Evolutionary conservation across 768 basidiomycete genomes (phyloP), one percentile per base, ranked within the genome.

Genomic region (Lyophyllum atratum): DNA sequence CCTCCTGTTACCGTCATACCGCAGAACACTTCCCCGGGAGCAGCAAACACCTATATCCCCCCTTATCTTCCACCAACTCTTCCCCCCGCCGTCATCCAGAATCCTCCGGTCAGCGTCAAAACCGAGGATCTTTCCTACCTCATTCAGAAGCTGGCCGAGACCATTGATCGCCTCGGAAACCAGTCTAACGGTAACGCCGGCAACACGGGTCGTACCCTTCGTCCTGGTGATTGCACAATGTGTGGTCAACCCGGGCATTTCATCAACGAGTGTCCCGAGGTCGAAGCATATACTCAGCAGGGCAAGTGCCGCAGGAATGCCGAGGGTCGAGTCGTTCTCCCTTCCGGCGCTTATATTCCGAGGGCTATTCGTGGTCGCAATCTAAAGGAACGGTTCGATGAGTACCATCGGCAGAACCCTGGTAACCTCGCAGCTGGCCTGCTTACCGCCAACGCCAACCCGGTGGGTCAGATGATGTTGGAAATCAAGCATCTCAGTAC

Each of bases 391-490:
- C 48, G 49, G 14, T 26, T 60, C 29, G 59, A 60, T 21, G 55
- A 56, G 29, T 60, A 46, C 43, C 59, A 60, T 31, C 11, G 49
- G 3, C 55, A 50, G 19, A 60, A 60, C 33, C 59, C 59, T 15
- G 50, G 50, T 11, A 45, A 45, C n/a, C 7, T 50, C 22, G 26
- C 48, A 2, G 19, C 26, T 5, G 28, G 31, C 1, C 31, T 8
- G 5, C 19, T 49, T 7, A n/a, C 11, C n/a, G 21, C 48, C n/a
- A 49, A 49, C 26, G n/a, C 29, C n/a, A 49, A 29, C 46, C 24
- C 28, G 3, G 48, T 15, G 7, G 48, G 19, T 33, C 26, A 49
- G 28, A 49, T 29, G 31, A 29, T 19, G 19, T 4, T 21, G 15
- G 26, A 29, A 29, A 6, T 34, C n/a, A 31, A 33, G 48, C 48